Percentiles rank a stretch among this genome's conserved stretches.
Conservation (phyloP, 345 rosid species). For the Brassica incana region DNA sequence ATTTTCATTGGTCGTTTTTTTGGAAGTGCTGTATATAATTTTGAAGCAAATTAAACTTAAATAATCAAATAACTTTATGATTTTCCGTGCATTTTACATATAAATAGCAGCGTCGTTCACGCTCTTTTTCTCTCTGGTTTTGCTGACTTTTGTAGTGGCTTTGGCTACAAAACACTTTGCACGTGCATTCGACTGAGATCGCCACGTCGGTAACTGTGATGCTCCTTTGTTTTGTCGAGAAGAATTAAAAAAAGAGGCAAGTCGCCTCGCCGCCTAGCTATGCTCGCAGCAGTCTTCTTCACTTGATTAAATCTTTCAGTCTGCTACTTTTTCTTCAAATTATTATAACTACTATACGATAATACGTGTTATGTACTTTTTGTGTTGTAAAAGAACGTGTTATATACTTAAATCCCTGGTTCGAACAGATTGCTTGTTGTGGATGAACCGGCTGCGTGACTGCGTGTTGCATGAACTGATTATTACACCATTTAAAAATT, state of each 20-base stretch:
- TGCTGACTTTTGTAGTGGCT: neutral
- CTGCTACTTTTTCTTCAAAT: neutral
- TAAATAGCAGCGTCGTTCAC: neutral
- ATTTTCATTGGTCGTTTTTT: neutral
- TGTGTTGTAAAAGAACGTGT: neutral
- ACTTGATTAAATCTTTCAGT: neutral
- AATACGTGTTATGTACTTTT: neutral
- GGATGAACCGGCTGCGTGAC: neutral
- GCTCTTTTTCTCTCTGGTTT: neutral
- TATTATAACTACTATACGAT: neutral
- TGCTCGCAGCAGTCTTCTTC: neutral
- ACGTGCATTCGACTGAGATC: neutral
- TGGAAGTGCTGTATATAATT: neutral
- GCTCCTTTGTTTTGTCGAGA: neutral
- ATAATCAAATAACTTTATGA: neutral
- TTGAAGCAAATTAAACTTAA: neutral
- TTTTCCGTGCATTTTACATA: neutral
- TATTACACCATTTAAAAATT: neutral
- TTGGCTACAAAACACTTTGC: neutral
- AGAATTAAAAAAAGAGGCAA: neutral
- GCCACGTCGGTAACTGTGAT: neutral
- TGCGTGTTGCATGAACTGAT: conserved; percentile 18
- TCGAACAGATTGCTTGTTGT: conserved; percentile 7
- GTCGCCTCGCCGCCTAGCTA: neutral
- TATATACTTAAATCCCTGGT: neutral